Conservation (phyloP, 139 green algal genomes). For the Eudorina sp. region DNA sequence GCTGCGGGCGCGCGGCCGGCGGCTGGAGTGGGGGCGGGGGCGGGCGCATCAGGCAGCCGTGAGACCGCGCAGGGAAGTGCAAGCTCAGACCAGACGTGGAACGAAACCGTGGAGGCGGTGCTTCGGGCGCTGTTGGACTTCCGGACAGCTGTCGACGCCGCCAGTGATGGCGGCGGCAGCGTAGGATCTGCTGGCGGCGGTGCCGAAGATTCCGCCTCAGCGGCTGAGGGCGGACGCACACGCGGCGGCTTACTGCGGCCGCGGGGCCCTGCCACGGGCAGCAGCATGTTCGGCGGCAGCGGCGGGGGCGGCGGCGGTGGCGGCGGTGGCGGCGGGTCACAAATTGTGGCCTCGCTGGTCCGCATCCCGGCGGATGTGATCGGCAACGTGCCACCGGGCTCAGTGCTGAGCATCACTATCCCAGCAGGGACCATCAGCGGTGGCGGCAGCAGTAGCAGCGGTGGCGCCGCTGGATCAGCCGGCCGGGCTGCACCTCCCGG, state of each 20-base stretch:
- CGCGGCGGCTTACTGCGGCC: not conserved
- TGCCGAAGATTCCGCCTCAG: not conserved
- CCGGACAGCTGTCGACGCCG: not conserved
- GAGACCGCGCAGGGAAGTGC: too few relatives aligned
- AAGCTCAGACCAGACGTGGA: not conserved
- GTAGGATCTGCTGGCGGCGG: not conserved
- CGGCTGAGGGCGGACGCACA: not conserved
- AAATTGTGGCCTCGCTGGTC: slow-evolving; percentile 2
- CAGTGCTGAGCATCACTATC: slow-evolving; percentile 4
- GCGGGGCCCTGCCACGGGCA: not conserved
- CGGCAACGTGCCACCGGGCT: not conserved
- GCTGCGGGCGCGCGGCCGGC: too few relatives aligned
- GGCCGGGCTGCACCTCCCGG: not conserved
- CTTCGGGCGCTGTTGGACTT: not conserved
- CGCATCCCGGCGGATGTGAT: not conserved
- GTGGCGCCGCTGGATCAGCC: not conserved
- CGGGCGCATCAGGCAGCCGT: too few relatives aligned
- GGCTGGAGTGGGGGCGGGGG: too few relatives aligned
- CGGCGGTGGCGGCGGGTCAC: not conserved
- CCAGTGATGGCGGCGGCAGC: not conserved
- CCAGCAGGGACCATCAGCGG: not conserved
- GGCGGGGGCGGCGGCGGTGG: not conserved
- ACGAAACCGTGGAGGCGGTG: slow-evolving; percentile 4
- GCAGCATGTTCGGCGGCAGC: not conserved
- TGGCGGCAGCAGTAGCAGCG: not conserved